These are phyloP conservation scores for Ormosia emarginata DNA, from an alignment of 306 rosid species.

Conservation along the genomic window DNA sequence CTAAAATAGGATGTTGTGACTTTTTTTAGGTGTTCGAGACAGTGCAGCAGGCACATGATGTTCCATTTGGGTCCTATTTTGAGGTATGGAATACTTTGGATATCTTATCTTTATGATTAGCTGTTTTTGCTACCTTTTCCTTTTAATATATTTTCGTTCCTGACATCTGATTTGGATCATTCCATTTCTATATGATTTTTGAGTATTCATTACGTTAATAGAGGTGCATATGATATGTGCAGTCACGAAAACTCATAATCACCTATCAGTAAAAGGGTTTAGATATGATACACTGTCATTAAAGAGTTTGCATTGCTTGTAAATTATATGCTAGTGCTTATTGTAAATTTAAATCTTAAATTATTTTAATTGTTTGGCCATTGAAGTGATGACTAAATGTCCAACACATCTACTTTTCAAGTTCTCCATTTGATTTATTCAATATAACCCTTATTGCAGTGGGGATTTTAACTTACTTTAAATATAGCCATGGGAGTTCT, in stretches of 20 bases:
- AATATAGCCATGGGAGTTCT: conserved; percentile 4
- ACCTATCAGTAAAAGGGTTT: not conserved
- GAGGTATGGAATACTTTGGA: conserved; percentile 55
- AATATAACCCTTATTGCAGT: not conserved
- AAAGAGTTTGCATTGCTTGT: not conserved
- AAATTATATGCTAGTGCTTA: not conserved
- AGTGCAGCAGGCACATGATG: conserved; percentile 98
- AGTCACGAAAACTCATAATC: not conserved
- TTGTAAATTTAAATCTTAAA: conserved; percentile 3
- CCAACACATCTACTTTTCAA: not conserved
- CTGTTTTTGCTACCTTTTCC: not conserved
- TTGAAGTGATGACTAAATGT: not conserved
- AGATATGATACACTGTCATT: not conserved
- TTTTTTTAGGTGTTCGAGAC: conserved; percentile 81
- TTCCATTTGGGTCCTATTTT: conserved; percentile 89
- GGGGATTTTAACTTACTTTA: not conserved
- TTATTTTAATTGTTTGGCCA: not conserved
- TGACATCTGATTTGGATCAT: conserved; percentile 16
- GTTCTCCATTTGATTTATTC: conserved; percentile 1
- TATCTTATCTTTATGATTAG: not conserved
- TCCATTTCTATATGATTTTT: conserved; percentile 12
- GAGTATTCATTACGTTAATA: not conserved
- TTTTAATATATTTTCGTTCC: not conserved
- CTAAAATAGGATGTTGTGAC: conserved; percentile 10
- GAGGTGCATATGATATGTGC: not conserved